Evolutionary conservation across 495 filamentous ascomycete genomes (phyloP), one percentile per base, ranked within the genome.

Genomic region (Aspergillus hancockii): DNA sequence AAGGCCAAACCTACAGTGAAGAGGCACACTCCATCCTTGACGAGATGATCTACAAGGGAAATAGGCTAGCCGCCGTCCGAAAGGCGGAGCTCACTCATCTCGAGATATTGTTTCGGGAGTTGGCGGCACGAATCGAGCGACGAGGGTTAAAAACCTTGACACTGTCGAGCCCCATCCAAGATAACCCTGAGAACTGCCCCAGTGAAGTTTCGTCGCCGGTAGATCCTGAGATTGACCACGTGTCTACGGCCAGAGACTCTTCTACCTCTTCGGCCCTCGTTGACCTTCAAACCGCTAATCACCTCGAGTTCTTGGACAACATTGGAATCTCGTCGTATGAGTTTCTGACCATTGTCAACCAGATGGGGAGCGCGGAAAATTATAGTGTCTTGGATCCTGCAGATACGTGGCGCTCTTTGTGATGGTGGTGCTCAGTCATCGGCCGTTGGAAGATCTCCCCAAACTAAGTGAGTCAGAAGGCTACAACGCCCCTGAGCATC

Each of bases 1-100:
- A 68, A 41, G 53, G 58, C 45, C 55, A 67, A 7, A 25, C 52
- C 13, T 66, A 58, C 32, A 63, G 58, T 12, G 23, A 65, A 16
- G 60, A 59, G 3, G 67, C 67, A 0, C 63, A 71, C 45, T 40
- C 55, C 2, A 67, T 78, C 16, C 65, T 78, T 0, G 71, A 75
- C 54, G 71, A 75, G 49, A 75, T 78, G 70, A 64, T 73, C 43
- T 36, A 40, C 18, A 58, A 60, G 8, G 69, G 73, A 12, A 77
- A 77, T 51, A 58, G 56, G 18, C 31, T 77, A 2, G 74, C 72
- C 0, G 63, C 45, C 12, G 60, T 55, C 3, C 68, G 71, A 18
- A 74, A 71, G 43, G 36, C 54, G 9, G 71, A 74, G 28, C 59
- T 74, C 8, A 49, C 41, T 0, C 60, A 61, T 54, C 50, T 74